A percentile compares a stretch with the other conserved stretches of the same genome.
phyloP scores from a whole-genome alignment of 164 flowering plant species.

The Litsea cubeba region DNA sequence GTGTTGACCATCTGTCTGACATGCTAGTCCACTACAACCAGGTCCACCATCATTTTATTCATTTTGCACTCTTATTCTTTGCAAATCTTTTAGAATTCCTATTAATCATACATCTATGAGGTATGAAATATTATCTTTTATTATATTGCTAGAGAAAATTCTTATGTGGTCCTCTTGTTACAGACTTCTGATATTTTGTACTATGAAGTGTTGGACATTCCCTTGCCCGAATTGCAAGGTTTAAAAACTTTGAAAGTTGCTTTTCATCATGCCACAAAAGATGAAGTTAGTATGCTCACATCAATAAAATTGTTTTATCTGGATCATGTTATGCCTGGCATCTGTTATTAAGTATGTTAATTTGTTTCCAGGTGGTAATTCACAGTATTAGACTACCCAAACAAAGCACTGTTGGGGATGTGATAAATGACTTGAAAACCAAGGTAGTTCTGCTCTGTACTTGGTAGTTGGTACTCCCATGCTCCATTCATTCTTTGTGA shows the following conservation, averaged over 20 bases:
- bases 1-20: conserved; percentile 79
- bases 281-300: conserved; percentile 50
- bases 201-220: conserved; percentile 92
- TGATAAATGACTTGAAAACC: conserved; percentile 71
- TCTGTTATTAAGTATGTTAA: not conserved
- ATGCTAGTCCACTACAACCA: conserved; percentile 93
- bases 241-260: conserved; percentile 86
- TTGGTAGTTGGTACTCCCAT: not conserved
- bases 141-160: not conserved
- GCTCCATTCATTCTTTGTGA: not conserved
- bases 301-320: too few species aligned
- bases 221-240: conserved; percentile 89
- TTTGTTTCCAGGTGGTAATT: conserved; percentile 49
- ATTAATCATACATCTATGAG: not conserved
- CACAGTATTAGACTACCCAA: conserved; percentile 84
- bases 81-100: not conserved
- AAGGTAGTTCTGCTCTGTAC: conserved; percentile 38
- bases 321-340: not conserved
- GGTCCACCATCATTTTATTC: conserved; percentile 30
- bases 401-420: conserved; percentile 90
- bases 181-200: conserved; percentile 88
- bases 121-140: not conserved
- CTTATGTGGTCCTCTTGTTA: conserved; percentile 12
- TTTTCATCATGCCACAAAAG: conserved; percentile 77
- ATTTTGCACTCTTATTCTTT: not conserved